A percentile compares a stretch with the other conserved stretches of the same genome.
phyloP scores from a whole-genome alignment of 2,329 filamentous ascomycete genomes.

The Neopestalotiopsis sp. region DNA sequence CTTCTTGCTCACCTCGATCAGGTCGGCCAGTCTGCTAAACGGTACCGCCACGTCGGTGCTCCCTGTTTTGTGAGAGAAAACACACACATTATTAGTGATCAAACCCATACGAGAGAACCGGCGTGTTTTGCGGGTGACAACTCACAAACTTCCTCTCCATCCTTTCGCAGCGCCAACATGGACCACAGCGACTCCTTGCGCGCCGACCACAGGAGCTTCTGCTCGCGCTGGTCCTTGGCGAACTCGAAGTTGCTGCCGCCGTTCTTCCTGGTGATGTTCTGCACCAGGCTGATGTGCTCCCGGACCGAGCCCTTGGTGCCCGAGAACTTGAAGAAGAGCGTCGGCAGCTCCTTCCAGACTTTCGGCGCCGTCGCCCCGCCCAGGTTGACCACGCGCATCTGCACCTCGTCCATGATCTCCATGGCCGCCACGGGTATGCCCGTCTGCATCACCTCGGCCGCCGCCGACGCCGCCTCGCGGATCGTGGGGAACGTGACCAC shows the following conservation, averaged over 20 bases:
- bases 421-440: constrained; percentile 77
- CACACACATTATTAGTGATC: no score
- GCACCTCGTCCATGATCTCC: constrained; percentile 89
- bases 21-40: constrained; percentile 75
- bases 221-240: constrained; percentile 72
- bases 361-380: constrained; percentile 71
- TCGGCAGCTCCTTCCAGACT: constrained; percentile 77
- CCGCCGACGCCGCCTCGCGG: constrained; percentile 75
- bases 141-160: constrained; percentile 73
- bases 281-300: constrained; percentile 76
- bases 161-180: constrained; percentile 73
- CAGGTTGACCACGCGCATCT: constrained; percentile 83
- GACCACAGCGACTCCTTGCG: constrained; percentile 86
- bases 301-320: constrained; percentile 79
- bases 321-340: constrained; percentile 85
- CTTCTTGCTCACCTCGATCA: constrained; percentile 84
- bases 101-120: neutral
- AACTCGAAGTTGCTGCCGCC: constrained; percentile 76
- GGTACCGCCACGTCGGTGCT: constrained; percentile 87
- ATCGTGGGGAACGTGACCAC: constrained; percentile 82
- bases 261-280: constrained; percentile 69
- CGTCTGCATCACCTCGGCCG: constrained; percentile 76
- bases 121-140: constrained; percentile 34
- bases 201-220: constrained; percentile 79
- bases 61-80: constrained; percentile 47